Evolutionary conservation across 805 yeast species (phyloP).

Genomic region (Candida sphagnicola): DNA sequence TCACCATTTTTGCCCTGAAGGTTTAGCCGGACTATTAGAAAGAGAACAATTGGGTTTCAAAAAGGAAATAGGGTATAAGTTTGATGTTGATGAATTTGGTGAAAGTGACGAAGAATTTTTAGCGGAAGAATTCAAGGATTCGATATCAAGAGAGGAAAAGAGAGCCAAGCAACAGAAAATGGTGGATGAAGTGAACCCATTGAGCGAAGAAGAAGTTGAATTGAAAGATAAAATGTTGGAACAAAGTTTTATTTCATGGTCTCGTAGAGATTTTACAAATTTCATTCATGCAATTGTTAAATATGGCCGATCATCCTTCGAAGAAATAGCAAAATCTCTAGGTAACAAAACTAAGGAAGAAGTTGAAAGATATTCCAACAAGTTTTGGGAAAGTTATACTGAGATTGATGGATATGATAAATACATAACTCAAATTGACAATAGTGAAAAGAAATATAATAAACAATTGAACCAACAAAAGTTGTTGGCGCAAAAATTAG

Average conservation of each 20-base stretch:
- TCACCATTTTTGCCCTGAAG: slow-evolving; percentile 67
- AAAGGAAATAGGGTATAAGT: slow-evolving; percentile 55
- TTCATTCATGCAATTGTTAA: slow-evolving; percentile 68
- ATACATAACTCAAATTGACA: slow-evolving; percentile 66
- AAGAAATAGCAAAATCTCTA: slow-evolving; percentile 49
- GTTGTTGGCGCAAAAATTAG: slow-evolving; percentile 50
- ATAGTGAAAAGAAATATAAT: slow-evolving; percentile 65
- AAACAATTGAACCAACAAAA: slow-evolving; percentile 53
- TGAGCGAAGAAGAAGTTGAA: slow-evolving; percentile 59
- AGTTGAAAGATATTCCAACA: slow-evolving; percentile 52
- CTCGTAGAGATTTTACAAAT: slow-evolving; percentile 69
- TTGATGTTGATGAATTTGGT: slow-evolving; percentile 58
- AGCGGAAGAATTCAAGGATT: slow-evolving; percentile 44
- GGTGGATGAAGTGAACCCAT: slow-evolving; percentile 53
- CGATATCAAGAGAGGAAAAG: slow-evolving; percentile 31
- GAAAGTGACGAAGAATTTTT: slow-evolving; percentile 47
- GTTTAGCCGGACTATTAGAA: slow-evolving; percentile 48
- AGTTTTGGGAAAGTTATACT: slow-evolving; percentile 59
- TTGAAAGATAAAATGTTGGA: slow-evolving; percentile 50
- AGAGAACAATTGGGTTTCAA: slow-evolving; percentile 65
- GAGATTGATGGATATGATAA: slow-evolving; percentile 70
- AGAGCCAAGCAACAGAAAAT: slow-evolving; percentile 47
- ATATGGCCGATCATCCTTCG: slow-evolving; percentile 53
- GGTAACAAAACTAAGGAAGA: slow-evolving; percentile 58
- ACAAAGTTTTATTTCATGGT: slow-evolving; percentile 64